Evolutionary conservation across 2,329 filamentous ascomycete species (phyloP).

Genomic region (Fusarium scirpi): DNA sequence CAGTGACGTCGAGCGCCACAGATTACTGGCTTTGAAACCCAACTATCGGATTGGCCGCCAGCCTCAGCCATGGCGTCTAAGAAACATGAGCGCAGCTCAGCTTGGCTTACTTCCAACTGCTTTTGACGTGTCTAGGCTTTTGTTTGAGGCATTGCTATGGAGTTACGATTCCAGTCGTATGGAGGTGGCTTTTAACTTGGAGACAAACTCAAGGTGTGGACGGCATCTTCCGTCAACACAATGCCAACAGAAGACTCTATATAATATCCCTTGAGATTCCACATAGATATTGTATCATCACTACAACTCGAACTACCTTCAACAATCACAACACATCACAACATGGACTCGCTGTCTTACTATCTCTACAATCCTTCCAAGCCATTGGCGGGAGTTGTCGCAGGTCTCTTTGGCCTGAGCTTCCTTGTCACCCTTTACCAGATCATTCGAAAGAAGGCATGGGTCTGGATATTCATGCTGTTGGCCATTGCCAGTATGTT

Average conservation of each 20-base stretch:
- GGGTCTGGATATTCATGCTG: conserved; percentile 39
- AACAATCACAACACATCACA: background rate
- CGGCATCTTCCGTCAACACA: background rate
- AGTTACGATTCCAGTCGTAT: conserved; percentile 3
- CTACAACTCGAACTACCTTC: background rate
- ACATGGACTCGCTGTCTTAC: conserved; percentile 28
- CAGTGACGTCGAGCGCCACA: conserved; percentile 5
- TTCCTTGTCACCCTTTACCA: conserved; percentile 35
- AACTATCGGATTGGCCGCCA: conserved; percentile 2
- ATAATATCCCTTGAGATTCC: background rate
- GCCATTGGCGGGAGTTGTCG: conserved; percentile 33
- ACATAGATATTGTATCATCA: background rate
- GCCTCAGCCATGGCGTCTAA: background rate
- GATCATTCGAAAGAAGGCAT: conserved; percentile 33
- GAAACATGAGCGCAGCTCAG: background rate
- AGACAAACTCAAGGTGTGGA: background rate
- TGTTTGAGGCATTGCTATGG: conserved; percentile 4
- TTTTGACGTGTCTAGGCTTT: background rate
- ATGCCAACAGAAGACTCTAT: background rate
- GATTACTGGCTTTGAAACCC: conserved; percentile 1
- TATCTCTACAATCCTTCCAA: conserved; percentile 38
- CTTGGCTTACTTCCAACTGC: conserved; percentile 1
- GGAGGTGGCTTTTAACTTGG: background rate
- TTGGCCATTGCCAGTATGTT: conserved; percentile 36
- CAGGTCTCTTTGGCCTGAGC: conserved; percentile 33